These are phyloP conservation scores for Recurvomyces mirabilis DNA, from an alignment of 495 filamentous ascomycete genomes.

Conservation along the genomic window DNA sequence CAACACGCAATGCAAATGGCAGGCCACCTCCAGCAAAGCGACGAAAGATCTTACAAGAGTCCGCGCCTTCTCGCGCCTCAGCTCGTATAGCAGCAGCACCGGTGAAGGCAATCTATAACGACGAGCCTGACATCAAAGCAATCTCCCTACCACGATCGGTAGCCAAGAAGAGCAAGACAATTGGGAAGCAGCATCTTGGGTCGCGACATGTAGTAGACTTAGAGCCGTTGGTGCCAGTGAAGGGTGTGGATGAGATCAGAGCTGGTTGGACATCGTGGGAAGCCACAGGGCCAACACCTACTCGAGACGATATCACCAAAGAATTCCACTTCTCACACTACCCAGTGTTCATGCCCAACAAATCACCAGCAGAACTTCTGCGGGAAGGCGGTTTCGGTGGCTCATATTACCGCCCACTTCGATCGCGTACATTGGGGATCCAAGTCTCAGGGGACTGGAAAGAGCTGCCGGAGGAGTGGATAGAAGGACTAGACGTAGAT, in stretches of 20 bases:
- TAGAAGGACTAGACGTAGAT: conserved; percentile 27
- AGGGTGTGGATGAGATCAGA: conserved; percentile 28
- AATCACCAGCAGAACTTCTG: conserved; percentile 38
- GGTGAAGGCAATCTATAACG: conserved; percentile 21
- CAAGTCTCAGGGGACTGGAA: conserved; percentile 34
- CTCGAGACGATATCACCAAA: conserved; percentile 28
- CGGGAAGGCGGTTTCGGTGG: conserved; percentile 39
- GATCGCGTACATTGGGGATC: conserved; percentile 30
- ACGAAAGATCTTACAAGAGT: conserved; percentile 16
- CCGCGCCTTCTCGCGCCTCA: conserved; percentile 28
- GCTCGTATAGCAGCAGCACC: conserved; percentile 28
- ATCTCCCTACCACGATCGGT: conserved; percentile 3
- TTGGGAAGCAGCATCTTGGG: background rate
- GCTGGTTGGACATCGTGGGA: conserved; percentile 36
- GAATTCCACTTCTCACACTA: conserved; percentile 35
- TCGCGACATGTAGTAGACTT: background rate
- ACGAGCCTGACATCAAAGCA: conserved; percentile 14
- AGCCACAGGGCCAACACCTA: conserved; percentile 26
- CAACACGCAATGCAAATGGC: conserved; percentile 4
- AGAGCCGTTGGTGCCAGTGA: conserved; percentile 12
- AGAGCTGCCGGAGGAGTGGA: conserved; percentile 35
- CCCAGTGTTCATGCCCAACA: conserved; percentile 37
- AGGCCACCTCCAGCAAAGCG: conserved; percentile 19
- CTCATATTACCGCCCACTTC: conserved; percentile 36
- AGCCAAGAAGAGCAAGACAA: conserved; percentile 1